Evolutionary conservation across 2,329 filamentous ascomycete genomes (phyloP).

Genomic region (Ilyonectria mors-panacis): DNA sequence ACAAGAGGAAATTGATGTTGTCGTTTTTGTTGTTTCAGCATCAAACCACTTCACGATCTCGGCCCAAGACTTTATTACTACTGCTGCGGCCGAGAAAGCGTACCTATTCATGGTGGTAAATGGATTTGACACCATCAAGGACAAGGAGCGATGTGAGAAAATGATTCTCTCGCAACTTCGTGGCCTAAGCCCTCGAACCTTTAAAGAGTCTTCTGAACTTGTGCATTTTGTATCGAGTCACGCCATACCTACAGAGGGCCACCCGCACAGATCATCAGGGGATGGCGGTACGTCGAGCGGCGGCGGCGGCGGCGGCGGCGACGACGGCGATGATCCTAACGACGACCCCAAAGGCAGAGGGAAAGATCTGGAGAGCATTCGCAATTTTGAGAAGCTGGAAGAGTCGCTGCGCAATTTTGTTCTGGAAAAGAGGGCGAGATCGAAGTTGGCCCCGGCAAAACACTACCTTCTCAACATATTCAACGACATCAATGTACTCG

Average conservation of each 20-base stretch:
- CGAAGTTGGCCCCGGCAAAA: slow-evolving; percentile 94
- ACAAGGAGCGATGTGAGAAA: slow-evolving; percentile 91
- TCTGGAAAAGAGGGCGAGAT: slow-evolving; percentile 93
- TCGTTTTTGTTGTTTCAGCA: slow-evolving; percentile 97
- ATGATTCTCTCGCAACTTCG: slow-evolving; percentile 93
- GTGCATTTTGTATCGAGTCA: slow-evolving; percentile 99
- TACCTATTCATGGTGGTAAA: slow-evolving; percentile 99
- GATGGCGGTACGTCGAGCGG: slow-evolving; percentile 69
- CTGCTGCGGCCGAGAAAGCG: slow-evolving; percentile 95
- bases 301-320: too few relatives aligned
- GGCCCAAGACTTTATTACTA: slow-evolving; percentile 97
- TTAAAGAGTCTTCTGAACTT: slow-evolving; percentile 91
- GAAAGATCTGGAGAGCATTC: slow-evolving; percentile 89
- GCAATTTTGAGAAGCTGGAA: slow-evolving; percentile 92
- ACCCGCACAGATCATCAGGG: slow-evolving; percentile 67
- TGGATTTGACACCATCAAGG: slow-evolving; percentile 92
- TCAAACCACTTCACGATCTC: slow-evolving; percentile 98
- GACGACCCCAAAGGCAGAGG: slow-evolving; percentile 81
- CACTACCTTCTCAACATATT: slow-evolving; percentile 96
- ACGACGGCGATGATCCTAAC: slow-evolving; percentile 68
- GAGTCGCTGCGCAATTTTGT: slow-evolving; percentile 92
- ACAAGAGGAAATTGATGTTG: slow-evolving; percentile 98
- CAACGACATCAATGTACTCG: slow-evolving; percentile 86
- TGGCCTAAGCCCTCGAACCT: slow-evolving; percentile 90
- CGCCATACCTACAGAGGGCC: slow-evolving; percentile 82